These are phyloP conservation scores for Hypoxylon rickii DNA, from an alignment of 495 filamentous ascomycete species.

Conservation along the genomic window DNA sequence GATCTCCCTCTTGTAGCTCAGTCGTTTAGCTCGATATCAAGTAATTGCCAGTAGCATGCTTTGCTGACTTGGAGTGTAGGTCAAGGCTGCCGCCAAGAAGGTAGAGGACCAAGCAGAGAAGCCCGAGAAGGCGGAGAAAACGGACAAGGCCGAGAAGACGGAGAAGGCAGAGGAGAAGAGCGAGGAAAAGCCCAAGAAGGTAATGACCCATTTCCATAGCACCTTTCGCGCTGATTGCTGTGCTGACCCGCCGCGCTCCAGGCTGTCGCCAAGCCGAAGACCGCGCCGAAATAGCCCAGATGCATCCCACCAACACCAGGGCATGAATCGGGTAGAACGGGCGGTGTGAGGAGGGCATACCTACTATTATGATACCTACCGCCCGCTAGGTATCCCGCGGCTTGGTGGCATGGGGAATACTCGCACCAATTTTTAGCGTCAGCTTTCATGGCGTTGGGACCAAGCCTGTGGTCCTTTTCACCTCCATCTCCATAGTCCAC, in stretches of 20 bases:
- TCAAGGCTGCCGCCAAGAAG: slow-evolving; percentile 55
- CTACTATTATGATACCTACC: no score
- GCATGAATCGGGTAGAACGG: not conserved
- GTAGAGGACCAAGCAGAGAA: slow-evolving; percentile 32
- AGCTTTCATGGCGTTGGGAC: no score
- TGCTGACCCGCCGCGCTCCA: slow-evolving; percentile 4
- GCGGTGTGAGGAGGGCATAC: slow-evolving; percentile 1
- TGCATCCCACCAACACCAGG: not conserved
- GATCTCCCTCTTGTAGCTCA: no score
- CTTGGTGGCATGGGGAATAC: no score
- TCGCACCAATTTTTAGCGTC: no score
- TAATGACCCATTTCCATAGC: not conserved
- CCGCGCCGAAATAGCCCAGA: slow-evolving; percentile 47
- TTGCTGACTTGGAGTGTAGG: slow-evolving; percentile 45
- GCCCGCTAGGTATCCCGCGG: no score
- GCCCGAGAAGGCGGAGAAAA: slow-evolving; percentile 7
- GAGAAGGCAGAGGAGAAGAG: slow-evolving; percentile 34
- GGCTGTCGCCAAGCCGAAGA: slow-evolving; percentile 44
- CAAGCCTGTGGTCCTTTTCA: no score
- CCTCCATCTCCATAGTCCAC: no score
- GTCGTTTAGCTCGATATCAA: not conserved
- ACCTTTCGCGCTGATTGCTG: not conserved
- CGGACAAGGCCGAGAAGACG: no score
- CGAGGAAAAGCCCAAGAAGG: slow-evolving; percentile 20
- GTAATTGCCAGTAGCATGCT: not conserved